Evolutionary conservation across 352 stramenopile genomes (phyloP).

Genomic region (Plasmopara viticola): DNA sequence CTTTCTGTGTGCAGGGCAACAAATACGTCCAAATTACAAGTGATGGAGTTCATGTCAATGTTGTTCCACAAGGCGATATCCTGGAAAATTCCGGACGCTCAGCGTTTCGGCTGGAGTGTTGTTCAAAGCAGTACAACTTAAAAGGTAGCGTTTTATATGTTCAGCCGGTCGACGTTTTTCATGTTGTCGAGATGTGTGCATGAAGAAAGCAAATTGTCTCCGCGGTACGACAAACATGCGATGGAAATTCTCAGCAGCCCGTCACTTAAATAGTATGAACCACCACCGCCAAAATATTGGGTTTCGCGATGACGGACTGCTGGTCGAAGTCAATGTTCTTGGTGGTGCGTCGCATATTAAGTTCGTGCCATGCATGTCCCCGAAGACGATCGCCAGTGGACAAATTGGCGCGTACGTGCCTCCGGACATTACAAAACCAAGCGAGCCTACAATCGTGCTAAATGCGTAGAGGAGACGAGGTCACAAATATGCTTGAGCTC

Average conservation of each 20-base stretch:
- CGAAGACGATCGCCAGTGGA: conserved; percentile 11
- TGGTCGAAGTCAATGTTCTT: conserved; percentile 68
- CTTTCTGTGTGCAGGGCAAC: conserved; percentile 54
- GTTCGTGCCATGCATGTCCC: conserved; percentile 36
- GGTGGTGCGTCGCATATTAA: conserved; percentile 58
- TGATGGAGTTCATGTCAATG: conserved; percentile 37
- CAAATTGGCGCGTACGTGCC: conserved; percentile 16
- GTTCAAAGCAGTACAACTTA: conserved; percentile 73
- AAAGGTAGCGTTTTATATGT: conserved; percentile 72
- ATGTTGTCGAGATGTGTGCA: too few species aligned
- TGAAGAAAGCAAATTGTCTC: conserved; percentile 23
- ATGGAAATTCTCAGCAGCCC: conserved; percentile 63
- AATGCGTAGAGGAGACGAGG: conserved; percentile 38
- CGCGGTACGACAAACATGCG: conserved; percentile 53
- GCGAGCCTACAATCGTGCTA: conserved; percentile 46
- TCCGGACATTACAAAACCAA: conserved; percentile 46
- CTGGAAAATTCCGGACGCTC: conserved; percentile 34
- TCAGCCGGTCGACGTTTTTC: conserved; percentile 7
- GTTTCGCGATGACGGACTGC: conserved; percentile 44
- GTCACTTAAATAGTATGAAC: conserved; percentile 75
- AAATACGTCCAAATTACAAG: conserved; percentile 44
- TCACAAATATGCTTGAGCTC: conserved; percentile 55
- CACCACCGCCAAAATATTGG: conserved; percentile 73
- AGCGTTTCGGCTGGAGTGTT: conserved; percentile 51
- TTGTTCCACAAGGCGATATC: conserved; percentile 34